A percentile compares a stretch with the other conserved stretches of the same genome.
phyloP scores from a whole-genome alignment of 768 basidiomycete species.

The Collybia sordida region DNA sequence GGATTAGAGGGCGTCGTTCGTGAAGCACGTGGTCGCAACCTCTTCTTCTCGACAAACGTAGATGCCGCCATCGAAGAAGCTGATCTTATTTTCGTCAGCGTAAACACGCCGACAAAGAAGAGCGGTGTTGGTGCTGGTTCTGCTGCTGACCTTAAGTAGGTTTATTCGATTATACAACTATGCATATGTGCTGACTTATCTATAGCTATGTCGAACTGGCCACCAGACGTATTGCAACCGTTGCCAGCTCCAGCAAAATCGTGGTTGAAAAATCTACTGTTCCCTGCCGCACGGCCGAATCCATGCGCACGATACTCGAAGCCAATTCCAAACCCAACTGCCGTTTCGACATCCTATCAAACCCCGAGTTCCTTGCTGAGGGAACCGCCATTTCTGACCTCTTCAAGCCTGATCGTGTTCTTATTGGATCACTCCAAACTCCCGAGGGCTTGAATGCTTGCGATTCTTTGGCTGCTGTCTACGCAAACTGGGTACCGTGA shows the following conservation, averaged over 20 bases:
- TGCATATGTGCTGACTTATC: slow-evolving; percentile 6
- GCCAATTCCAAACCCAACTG: slow-evolving; percentile 93
- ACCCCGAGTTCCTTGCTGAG: slow-evolving; percentile 99
- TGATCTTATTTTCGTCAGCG: slow-evolving; percentile 96
- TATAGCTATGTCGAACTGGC: slow-evolving; percentile 94
- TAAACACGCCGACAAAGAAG: slow-evolving; percentile 99
- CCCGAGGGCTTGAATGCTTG: slow-evolving; percentile 84
- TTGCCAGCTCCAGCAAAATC: slow-evolving; percentile 91
- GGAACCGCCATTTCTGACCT: slow-evolving; percentile 95
- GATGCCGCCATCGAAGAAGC: slow-evolving; percentile 92
- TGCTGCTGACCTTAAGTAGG: slow-evolving; percentile 95
- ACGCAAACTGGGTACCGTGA: slow-evolving; percentile 96
- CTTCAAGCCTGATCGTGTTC: slow-evolving; percentile 88
- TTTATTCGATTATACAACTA: slow-evolving; percentile 7
- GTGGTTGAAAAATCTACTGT: slow-evolving; percentile 99
- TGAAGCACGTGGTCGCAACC: slow-evolving; percentile 85
- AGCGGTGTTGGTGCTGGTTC: slow-evolving; percentile 95
- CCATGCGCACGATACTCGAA: slow-evolving; percentile 99
- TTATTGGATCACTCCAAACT: slow-evolving; percentile 94
- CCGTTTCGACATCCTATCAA: slow-evolving; percentile 97
- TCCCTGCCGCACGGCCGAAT: slow-evolving; percentile 97
- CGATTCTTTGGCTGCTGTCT: slow-evolving; percentile 72
- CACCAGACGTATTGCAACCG: slow-evolving; percentile 92
- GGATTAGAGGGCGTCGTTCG: slow-evolving; percentile 92
- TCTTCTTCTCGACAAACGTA: slow-evolving; percentile 96